Base-by-base conservation (phyloP, 441 rosid genomes). In the Erysimum cheiri region DNA sequence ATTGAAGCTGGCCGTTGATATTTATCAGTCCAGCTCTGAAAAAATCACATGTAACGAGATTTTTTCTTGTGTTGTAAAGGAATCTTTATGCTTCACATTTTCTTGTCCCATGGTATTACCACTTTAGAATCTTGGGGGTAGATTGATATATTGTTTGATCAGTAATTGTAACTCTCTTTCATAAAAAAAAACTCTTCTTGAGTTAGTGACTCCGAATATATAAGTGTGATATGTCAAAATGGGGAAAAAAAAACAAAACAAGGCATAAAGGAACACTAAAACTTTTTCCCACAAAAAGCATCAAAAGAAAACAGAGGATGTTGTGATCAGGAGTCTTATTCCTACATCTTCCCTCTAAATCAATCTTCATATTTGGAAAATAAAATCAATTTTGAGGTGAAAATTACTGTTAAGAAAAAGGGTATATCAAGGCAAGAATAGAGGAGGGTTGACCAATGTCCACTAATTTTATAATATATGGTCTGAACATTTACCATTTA, bases 1-100 rank as follows among this genome's bases (percentile, higher is more conserved):
- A 24, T 26, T n/a, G 50, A 60, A 60, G 2, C 49, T 60, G 64
- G 64, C 13, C 64, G 64, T 24, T 59, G 49, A 40, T 59, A 39
- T 5, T 22, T 8, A 50, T 19, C n/a, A n/a, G n/a, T n/a, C n/a
- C 5, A 7, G 15, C 53, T 50, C 8, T 5, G 7, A 12, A 4
- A 50, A 47, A 47, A 0, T 50, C 13, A 48, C 56, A 22, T 8
- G 10, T 31, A 31, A 31, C 1, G 33, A 31, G 33, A 31, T 31
- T 31, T 31, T 31, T 31, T 31, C 33, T 31, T 4, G 6, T 31
- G 33, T 31, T 31, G 33, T 31, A 31, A 31, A 31, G 6, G 33
- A 31, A 31, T 31, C 33, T 31, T 31, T 4, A 31, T 31, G 44
- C 44, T 40, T 40, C 44, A 40, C 14, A 40, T 13, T 12, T 13